A percentile compares a stretch with the other conserved stretches of the same genome.
phyloP scores from a whole-genome alignment of 306 rosid genomes.

The Dicorynia guianensis region DNA sequence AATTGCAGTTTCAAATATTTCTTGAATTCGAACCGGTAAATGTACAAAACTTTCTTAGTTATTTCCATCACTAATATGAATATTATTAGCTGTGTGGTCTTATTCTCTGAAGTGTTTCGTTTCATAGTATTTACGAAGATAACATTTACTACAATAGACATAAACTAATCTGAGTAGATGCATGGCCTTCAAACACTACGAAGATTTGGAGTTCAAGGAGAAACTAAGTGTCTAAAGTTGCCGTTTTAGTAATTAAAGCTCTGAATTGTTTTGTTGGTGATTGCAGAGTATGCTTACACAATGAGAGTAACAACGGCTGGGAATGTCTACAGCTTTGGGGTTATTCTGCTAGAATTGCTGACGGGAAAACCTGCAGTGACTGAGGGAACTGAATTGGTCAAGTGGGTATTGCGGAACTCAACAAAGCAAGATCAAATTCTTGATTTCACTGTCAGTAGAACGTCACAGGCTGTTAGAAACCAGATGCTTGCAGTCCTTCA shows the following conservation, averaged over 20 bases:
- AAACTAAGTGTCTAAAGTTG: neutral
- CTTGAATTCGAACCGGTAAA: neutral
- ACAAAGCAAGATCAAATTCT: constrained; percentile 64
- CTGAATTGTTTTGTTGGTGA: constrained; percentile 26
- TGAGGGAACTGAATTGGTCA: constrained; percentile 83
- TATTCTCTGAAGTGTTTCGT: neutral
- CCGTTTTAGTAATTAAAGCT: constrained; percentile 23
- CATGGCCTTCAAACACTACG: neutral
- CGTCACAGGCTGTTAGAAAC: constrained; percentile 64
- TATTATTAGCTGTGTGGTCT: neutral
- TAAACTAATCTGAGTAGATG: neutral
- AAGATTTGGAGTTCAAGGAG: constrained; percentile 8
- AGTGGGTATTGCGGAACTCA: constrained; percentile 64
- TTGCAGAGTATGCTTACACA: constrained; percentile 92
- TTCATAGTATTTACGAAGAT: neutral
- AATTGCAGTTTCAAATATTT: constrained; percentile 9
- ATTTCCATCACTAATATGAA: neutral
- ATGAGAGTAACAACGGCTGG: constrained; percentile 83
- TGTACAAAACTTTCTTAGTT: neutral
- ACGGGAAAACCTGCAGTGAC: constrained; percentile 86
- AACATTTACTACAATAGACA: neutral
- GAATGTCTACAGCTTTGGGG: constrained; percentile 88
- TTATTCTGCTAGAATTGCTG: constrained; percentile 78
- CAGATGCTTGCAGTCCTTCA: constrained; percentile 82
- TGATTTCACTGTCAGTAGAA: constrained; percentile 67